Conservation (phyloP, 768 basidiomycete genomes). For the Termitomyces sp. region DNA sequence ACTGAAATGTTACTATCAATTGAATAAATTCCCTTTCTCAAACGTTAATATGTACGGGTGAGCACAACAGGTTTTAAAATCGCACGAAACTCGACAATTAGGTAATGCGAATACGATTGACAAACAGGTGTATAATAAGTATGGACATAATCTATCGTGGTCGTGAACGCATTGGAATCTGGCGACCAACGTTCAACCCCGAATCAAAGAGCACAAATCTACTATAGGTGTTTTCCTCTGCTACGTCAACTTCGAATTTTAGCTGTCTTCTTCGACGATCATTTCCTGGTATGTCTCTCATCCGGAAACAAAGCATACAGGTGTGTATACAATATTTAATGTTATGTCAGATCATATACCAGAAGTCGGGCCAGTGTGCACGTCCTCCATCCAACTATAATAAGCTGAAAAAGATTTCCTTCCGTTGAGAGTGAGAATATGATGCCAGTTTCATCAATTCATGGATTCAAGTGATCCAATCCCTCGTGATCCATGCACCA, state of each 20-base stretch:
- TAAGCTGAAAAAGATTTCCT: background rate
- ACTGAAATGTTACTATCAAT: background rate
- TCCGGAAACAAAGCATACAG: background rate
- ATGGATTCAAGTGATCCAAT: background rate
- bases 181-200: background rate
- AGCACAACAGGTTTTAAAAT: background rate
- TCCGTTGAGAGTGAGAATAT: background rate
- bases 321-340: background rate
- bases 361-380: background rate
- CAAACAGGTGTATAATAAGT: background rate
- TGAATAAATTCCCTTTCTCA: background rate
- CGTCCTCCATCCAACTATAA: background rate
- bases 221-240: background rate
- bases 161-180: background rate
- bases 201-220: background rate
- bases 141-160: background rate
- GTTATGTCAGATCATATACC: background rate
- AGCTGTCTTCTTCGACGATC: background rate
- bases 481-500: background rate
- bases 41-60: background rate
- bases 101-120: background rate
- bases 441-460: background rate
- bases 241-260: background rate
- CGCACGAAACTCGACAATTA: background rate
- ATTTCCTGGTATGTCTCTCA: background rate